These are phyloP conservation scores for Lithohypha guttulata DNA, from an alignment of 2,329 filamentous ascomycete genomes.

Conservation along the genomic window DNA sequence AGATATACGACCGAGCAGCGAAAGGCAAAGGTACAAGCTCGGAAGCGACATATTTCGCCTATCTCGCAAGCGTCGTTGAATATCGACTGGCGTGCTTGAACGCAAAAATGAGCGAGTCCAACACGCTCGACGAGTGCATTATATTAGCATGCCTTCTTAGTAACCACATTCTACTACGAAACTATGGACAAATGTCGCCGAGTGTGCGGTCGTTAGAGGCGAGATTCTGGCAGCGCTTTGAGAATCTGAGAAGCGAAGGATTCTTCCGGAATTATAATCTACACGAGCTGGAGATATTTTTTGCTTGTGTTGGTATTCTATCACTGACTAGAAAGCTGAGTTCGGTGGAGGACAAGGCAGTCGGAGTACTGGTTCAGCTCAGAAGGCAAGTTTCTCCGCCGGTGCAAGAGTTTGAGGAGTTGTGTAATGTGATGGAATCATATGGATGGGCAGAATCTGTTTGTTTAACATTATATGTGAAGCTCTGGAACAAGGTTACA, in stretches of 20 bases:
- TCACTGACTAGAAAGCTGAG: background rate
- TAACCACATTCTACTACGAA: background rate
- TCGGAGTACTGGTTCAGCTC: background rate
- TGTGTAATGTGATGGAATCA: background rate
- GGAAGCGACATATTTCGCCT: background rate
- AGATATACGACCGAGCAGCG: background rate
- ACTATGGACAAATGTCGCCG: background rate
- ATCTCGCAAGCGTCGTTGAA: conserved; percentile 1
- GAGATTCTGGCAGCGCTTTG: background rate
- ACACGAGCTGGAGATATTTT: background rate
- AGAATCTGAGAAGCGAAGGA: background rate
- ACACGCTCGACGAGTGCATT: background rate
- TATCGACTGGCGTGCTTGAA: background rate
- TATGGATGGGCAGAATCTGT: conserved; percentile 1
- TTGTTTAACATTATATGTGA: background rate
- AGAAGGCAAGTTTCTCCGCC: background rate
- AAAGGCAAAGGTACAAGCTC: background rate
- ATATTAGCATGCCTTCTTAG: background rate
- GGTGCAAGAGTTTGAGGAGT: background rate
- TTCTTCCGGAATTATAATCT: background rate
- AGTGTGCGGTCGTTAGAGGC: background rate
- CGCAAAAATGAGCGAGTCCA: background rate
- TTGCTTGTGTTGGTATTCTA: background rate
- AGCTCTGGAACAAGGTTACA: background rate
- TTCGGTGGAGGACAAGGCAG: background rate